A percentile compares a stretch with the other conserved stretches of the same genome.
These are phyloP conservation scores for Psidium friedrichsthalianum DNA, from an alignment of 345 rosid genomes.

Conservation along the genomic window DNA sequence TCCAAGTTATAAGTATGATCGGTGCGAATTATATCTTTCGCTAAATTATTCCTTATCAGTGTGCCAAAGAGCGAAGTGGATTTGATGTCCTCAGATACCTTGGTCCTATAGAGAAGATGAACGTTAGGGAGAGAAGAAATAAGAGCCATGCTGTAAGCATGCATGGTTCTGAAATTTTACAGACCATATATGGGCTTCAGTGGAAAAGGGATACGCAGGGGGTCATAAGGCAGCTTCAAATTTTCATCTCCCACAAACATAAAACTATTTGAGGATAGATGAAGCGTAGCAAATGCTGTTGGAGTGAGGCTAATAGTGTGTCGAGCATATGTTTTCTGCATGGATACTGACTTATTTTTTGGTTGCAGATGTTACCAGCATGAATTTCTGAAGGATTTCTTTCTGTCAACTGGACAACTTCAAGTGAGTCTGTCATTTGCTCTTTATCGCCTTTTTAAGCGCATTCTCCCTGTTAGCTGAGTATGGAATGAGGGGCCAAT, in stretches of 20 bases:
- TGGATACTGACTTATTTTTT: not conserved
- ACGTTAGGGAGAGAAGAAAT: not conserved
- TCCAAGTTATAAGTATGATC: not conserved
- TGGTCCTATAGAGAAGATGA: not conserved
- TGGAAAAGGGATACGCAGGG: not conserved
- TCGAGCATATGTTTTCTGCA: not conserved
- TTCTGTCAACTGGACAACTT: conserved; percentile 83
- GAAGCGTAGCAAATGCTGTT: not conserved
- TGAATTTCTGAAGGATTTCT: conserved; percentile 93
- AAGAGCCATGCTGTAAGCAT: not conserved
- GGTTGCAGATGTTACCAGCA: conserved; percentile 63
- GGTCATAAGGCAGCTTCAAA: not conserved
- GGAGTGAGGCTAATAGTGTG: not conserved
- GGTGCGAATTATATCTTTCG: not conserved
- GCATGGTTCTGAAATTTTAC: not conserved
- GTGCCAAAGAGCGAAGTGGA: not conserved
- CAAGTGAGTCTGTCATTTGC: conserved; percentile 35
- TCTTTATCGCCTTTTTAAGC: not conserved
- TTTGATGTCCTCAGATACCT: not conserved
- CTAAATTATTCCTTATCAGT: not conserved
- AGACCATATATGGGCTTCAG: not conserved
- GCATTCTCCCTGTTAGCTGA: not conserved
- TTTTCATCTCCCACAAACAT: not conserved
- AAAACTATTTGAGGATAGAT: not conserved
- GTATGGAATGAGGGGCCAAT: not conserved